A percentile compares a stretch with the other conserved stretches of the same genome.
phyloP scores from a whole-genome alignment of 2,329 filamentous ascomycete genomes.

The Conoideocrella luteorostrata region DNA sequence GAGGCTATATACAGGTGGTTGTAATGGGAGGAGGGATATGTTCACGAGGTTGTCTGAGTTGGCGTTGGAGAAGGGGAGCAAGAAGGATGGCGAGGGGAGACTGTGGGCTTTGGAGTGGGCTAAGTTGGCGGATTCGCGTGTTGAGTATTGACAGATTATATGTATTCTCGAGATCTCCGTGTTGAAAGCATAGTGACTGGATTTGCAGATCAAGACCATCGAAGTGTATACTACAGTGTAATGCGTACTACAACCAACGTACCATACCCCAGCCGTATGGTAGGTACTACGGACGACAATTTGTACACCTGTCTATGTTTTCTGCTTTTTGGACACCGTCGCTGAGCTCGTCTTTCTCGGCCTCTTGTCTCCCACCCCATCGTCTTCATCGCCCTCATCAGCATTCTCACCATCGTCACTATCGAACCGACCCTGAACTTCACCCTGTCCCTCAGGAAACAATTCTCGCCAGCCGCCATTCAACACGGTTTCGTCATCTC shows the following conservation, averaged over 20 bases:
- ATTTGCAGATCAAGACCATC: too few species aligned
- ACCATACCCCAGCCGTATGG: too few species aligned
- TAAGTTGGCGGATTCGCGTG: constrained; percentile 20
- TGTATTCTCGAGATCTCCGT: too few species aligned
- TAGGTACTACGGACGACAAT: too few species aligned
- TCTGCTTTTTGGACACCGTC: constrained; percentile 19
- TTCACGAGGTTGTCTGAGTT: constrained; percentile 24
- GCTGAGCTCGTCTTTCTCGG: constrained; percentile 10
- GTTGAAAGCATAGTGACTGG: too few species aligned
- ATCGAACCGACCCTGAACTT: constrained; percentile 33
- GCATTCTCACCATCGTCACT: constrained; percentile 28
- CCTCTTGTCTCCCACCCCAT: constrained; percentile 17
- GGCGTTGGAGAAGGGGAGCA: constrained; percentile 16
- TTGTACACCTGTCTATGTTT: constrained; percentile 10
- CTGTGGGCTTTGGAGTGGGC: constrained; percentile 29
- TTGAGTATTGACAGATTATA: constrained; percentile 19
- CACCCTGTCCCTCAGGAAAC: constrained; percentile 33
- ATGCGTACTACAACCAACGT: too few species aligned
- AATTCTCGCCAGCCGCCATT: constrained; percentile 51
- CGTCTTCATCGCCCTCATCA: constrained; percentile 21
- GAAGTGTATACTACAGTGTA: too few species aligned
- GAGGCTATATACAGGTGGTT: constrained; percentile 20
- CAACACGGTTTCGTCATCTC: constrained; percentile 53
- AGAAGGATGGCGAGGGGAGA: constrained; percentile 13
- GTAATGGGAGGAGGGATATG: constrained; percentile 17